Base-by-base conservation (phyloP, 2,329 filamentous ascomycete species). In the Drechmeria coniospora region DNA sequence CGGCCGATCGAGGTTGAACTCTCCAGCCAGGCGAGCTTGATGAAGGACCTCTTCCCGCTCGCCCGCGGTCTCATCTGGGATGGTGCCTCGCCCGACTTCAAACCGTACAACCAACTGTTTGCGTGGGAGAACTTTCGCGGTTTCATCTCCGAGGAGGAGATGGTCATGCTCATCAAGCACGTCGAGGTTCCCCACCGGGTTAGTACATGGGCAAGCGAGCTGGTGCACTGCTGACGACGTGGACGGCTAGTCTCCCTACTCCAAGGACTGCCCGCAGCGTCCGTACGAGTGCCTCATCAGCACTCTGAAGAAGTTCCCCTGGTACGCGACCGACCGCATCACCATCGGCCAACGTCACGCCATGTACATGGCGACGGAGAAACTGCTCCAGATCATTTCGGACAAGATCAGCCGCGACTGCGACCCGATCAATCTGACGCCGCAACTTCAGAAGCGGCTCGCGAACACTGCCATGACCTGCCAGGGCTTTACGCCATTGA, bases 271-370 rank as follows among this genome's bases (percentile, higher is more conserved):
- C 37, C 69, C 71, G 0, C 71, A 78, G 49, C 64, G 74, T 10
- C 65, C 71, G 2, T 77, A 67, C 31, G 74, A 79, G 51, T 72
- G 63, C 43, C 54, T 78, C 40, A 73, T 78, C 38, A 74, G 68
- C 44, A 75, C 66, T 1, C 43, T 73, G 21, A 63, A 61, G 33
- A 71, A 77, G 54, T 60, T 74, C 23, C 74, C 74, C 0, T 79
- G 74, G 74, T 59, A 66, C 33, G 57, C 61, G 44, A 57, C 69
- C 1, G 49, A 66, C 3, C 39, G 56, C 29, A 68, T 77, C 50
- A 76, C 66, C 6, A 52, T 76, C 25, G 51, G 56, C 30, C 63
- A 77, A 45, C 66, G 72, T 1, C 49, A 62, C 23, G 48, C 56
- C 6, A 50, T 76, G 15, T 72, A 62, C 40, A 51, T 61, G 8